Conservation (phyloP, 2,329 filamentous ascomycete genomes). For the Phoma herbarum region DNA sequence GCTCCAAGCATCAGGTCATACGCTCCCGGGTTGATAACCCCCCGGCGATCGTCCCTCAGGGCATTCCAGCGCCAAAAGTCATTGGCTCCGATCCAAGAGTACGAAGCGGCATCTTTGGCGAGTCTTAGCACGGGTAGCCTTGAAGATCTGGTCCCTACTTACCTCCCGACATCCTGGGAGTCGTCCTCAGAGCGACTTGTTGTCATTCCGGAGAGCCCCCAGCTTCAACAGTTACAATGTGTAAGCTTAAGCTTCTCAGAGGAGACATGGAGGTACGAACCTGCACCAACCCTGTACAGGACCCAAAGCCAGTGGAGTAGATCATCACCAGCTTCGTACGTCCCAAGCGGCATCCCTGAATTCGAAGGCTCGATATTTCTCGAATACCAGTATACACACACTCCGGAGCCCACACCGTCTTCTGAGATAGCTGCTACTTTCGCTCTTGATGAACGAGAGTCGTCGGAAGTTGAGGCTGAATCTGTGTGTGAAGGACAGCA, state of each 20-base stretch:
- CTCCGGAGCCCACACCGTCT: background rate
- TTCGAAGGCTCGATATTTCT: background rate
- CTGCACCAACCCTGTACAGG: background rate
- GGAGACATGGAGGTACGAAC: background rate
- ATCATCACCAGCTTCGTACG: background rate
- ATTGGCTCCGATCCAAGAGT: constrained; percentile 5
- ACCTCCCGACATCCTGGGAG: background rate
- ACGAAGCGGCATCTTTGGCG: background rate
- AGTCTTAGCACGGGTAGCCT: constrained; percentile 11
- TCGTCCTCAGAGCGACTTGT: constrained; percentile 8
- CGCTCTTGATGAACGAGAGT: background rate
- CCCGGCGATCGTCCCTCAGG: background rate
- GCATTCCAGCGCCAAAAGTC: background rate
- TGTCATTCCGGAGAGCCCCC: constrained; percentile 5
- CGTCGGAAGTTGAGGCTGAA: background rate
- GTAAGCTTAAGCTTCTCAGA: constrained; percentile 3
- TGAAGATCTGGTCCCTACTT: background rate
- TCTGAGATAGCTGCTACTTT: background rate
- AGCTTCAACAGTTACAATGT: constrained; percentile 12
- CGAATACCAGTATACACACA: background rate
- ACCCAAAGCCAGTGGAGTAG: constrained; percentile 10
- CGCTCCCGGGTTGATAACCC: background rate
- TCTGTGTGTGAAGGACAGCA: background rate
- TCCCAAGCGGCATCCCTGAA: background rate
- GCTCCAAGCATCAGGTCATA: background rate